These are phyloP conservation scores for Ceratocystis eucalypticola DNA, from an alignment of 2,329 filamentous ascomycete species.

Conservation along the genomic window DNA sequence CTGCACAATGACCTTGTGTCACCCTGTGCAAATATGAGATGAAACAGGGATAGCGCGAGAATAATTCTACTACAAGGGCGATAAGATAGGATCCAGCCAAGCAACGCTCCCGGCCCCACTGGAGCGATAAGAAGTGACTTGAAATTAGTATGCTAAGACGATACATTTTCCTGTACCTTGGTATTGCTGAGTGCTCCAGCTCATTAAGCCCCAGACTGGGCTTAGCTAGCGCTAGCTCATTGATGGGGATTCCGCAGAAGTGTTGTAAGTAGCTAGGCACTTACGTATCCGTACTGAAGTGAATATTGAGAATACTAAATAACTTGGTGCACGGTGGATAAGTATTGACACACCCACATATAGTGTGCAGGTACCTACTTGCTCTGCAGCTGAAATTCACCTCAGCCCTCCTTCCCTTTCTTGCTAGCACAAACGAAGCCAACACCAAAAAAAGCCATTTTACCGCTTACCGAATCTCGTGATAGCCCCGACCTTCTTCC, in stretches of 20 bases:
- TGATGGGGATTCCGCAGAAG: background rate
- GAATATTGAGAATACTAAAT: no score
- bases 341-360: background rate
- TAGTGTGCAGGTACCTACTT: background rate
- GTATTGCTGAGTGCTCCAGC: background rate
- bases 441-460: background rate
- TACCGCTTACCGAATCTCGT: background rate
- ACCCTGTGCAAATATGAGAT: constrained; percentile 1
- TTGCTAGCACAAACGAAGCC: background rate
- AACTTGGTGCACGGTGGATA: no score
- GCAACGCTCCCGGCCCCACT: background rate
- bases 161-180: background rate
- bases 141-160: background rate
- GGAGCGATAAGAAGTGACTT: background rate
- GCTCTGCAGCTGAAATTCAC: background rate
- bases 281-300: no score
- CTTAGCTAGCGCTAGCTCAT: no score
- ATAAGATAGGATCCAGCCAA: constrained; percentile 3
- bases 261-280: background rate
- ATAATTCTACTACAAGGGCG: background rate
- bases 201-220: constrained; percentile 1
- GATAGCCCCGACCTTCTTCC: background rate
- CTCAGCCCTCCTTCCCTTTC: background rate
- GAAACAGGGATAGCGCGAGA: constrained; percentile 5
- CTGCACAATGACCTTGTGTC: background rate